Base-by-base conservation (phyloP, 2,329 filamentous ascomycete genomes). In the Neopestalotiopsis rosae region DNA sequence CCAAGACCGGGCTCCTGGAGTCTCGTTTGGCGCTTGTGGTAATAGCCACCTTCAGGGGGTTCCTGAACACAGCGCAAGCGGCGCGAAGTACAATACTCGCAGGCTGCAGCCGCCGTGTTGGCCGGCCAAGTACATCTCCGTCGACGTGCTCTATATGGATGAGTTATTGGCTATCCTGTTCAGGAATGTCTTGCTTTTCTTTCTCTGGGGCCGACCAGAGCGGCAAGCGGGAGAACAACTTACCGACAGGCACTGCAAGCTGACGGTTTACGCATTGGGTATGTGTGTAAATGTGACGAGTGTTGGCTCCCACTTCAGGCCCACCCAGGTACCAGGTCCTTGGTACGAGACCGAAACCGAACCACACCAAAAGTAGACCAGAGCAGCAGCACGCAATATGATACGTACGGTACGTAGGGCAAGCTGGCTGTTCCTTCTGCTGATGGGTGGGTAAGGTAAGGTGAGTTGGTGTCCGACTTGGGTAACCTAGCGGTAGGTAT, bases 81-180 rank as follows among this genome's bases (percentile, higher is more conserved):
- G 20, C 64, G 63, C 12, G 68, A 69, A 4, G 61, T 45, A 52
- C 68, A 69, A 59, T 69, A 69, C 64, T 69, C 67, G 67, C 67
- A 69, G 13, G 59, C 42, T 6, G 49, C 57, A 24, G 59, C 45
- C 20, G 38, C 13, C 2, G 13, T 34, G 13, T 42, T 61, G 49
- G 30, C 34, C 7, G 64, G 42, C 58, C 61, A 69, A 20, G 34
- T 67, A n/a, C 68, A 69, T 61, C 61, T 62, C 9, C 68, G 63
- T 28, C 68, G 68, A 3, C 68, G 68, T 34, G 68, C 68, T 42
- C 68, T 69, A 30, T 38, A 14, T 2, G 13, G 1, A n/a, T 30
- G 42, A 34, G 38, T 52, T 49, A 49, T n/a, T 49, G 24, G 20
- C 45, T 30, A 45, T 38, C 6, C 45, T 20, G 17, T n/a, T n/a